phyloP scores from a whole-genome alignment of 2,329 filamentous ascomycete species.

The Botrytis byssoidea region DNA sequence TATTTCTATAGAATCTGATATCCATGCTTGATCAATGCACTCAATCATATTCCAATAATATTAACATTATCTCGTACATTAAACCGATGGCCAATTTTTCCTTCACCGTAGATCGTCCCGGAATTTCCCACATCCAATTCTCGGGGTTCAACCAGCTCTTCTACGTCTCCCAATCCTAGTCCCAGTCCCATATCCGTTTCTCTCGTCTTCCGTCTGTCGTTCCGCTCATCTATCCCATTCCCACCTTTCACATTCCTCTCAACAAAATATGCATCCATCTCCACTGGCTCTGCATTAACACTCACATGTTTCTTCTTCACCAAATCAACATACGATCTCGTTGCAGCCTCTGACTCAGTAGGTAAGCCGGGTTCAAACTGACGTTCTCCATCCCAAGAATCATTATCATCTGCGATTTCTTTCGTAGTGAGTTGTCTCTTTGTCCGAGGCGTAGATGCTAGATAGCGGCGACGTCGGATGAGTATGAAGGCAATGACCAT shows the following conservation, averaged over 20 bases:
- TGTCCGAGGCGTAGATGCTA: neutral
- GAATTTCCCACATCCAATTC: neutral
- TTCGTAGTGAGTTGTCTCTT: neutral
- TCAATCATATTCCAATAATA: neutral
- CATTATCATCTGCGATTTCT: neutral
- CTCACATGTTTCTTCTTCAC: neutral
- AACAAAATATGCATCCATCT: neutral
- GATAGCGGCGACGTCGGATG: neutral
- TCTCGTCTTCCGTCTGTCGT: accelerated
- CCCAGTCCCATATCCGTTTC: neutral
- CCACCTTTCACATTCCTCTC: neutral
- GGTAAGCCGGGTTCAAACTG: neutral
- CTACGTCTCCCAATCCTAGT: neutral
- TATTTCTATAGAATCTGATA: accelerated
- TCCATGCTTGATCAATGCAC: neutral
- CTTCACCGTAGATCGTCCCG: neutral
- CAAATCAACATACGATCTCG: neutral
- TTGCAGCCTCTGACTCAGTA: neutral
- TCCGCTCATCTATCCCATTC: neutral
- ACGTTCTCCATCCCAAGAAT: neutral
- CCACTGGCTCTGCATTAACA: neutral
- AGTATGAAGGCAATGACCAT: neutral
- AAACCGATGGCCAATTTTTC: neutral
- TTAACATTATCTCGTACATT: constrained; percentile 1
- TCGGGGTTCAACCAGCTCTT: neutral